Evolutionary conservation across 495 filamentous ascomycete species (phyloP).

Genomic region (Podospora didyma): DNA sequence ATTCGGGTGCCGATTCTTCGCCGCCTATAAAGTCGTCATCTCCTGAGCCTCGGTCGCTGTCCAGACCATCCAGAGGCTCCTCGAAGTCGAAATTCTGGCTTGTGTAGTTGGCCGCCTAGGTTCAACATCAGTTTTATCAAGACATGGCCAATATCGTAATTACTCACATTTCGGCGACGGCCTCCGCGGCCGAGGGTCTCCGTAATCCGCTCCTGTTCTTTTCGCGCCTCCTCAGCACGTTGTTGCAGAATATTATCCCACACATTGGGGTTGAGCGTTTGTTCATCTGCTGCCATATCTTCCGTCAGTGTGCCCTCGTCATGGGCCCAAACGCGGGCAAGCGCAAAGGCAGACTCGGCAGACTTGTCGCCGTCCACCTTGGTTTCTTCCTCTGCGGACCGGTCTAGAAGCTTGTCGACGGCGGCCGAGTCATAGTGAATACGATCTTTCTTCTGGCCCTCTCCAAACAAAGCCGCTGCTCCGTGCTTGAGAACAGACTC

Average conservation of each 20-base stretch:
- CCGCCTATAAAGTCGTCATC: slow-evolving; percentile 30
- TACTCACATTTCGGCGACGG: slow-evolving; percentile 53
- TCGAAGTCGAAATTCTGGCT: slow-evolving; percentile 26
- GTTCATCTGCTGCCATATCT: slow-evolving; percentile 51
- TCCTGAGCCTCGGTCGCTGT: slow-evolving; percentile 22
- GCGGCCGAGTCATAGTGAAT: slow-evolving; percentile 76
- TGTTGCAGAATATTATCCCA: slow-evolving; percentile 87
- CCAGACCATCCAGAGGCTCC: slow-evolving; percentile 22
- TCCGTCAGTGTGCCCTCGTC: slow-evolving; percentile 58
- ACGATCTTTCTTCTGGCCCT: slow-evolving; percentile 58
- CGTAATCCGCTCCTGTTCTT: slow-evolving; percentile 58
- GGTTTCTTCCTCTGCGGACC: slow-evolving; percentile 74
- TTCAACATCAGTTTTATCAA: slow-evolving; percentile 20
- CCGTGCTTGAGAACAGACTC: slow-evolving; percentile 89
- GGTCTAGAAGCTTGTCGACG: slow-evolving; percentile 84
- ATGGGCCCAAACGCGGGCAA: slow-evolving; percentile 90
- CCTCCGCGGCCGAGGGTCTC: slow-evolving; percentile 82
- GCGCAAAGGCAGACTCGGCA: slow-evolving; percentile 76
- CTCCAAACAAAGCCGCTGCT: slow-evolving; percentile 78
- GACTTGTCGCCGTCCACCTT: slow-evolving; percentile 50
- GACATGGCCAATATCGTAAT: not conserved
- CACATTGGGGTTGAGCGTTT: slow-evolving; percentile 55
- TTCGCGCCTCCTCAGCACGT: slow-evolving; percentile 69
- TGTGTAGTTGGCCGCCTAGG: slow-evolving; percentile 22
- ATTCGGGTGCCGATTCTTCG: slow-evolving; percentile 23